Evolutionary conservation across 306 rosid genomes (phyloP).

Genomic region (Hippophae rhamnoides): DNA sequence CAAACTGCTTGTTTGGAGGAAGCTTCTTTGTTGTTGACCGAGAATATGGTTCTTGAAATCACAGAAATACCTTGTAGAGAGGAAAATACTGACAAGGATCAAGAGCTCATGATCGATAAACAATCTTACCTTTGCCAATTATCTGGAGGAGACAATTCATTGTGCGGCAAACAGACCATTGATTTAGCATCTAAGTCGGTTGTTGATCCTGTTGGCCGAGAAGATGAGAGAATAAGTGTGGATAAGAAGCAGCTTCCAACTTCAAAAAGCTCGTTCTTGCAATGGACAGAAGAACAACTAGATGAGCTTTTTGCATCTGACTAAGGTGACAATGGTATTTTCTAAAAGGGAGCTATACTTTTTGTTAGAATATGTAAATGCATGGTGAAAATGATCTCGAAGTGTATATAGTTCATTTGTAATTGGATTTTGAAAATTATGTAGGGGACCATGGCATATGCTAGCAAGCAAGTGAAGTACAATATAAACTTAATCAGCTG

Average conservation of each 20-base stretch:
- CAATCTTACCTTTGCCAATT: slow-evolving; percentile 16
- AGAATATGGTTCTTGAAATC: background rate
- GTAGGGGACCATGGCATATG: too few species aligned
- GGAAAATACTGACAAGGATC: slow-evolving; percentile 13
- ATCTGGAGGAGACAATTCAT: background rate
- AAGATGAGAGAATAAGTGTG: slow-evolving; percentile 11
- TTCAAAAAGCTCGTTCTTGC: slow-evolving; percentile 31
- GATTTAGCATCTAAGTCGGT: slow-evolving; percentile 15
- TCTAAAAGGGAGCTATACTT: too few species aligned
- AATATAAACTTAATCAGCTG: too few species aligned
- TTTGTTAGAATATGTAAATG: too few species aligned
- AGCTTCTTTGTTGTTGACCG: slow-evolving; percentile 13
- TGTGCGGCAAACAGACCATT: slow-evolving; percentile 12
- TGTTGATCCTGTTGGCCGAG: slow-evolving; percentile 18
- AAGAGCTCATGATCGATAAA: slow-evolving; percentile 18
- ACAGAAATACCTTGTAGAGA: slow-evolving; percentile 2
- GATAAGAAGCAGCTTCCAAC: slow-evolving; percentile 15
- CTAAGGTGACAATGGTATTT: slow-evolving; percentile 19
- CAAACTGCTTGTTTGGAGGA: slow-evolving; percentile 12
- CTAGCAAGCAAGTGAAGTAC: too few species aligned
- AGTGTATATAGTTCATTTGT: too few species aligned
- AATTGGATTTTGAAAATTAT: too few species aligned
- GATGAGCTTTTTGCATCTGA: slow-evolving; percentile 63
- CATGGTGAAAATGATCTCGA: too few species aligned
- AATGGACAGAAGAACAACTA: slow-evolving; percentile 87